Evolutionary conservation across 2,329 filamentous ascomycete species (phyloP).

Genomic region (Neofusicoccum parvum): DNA sequence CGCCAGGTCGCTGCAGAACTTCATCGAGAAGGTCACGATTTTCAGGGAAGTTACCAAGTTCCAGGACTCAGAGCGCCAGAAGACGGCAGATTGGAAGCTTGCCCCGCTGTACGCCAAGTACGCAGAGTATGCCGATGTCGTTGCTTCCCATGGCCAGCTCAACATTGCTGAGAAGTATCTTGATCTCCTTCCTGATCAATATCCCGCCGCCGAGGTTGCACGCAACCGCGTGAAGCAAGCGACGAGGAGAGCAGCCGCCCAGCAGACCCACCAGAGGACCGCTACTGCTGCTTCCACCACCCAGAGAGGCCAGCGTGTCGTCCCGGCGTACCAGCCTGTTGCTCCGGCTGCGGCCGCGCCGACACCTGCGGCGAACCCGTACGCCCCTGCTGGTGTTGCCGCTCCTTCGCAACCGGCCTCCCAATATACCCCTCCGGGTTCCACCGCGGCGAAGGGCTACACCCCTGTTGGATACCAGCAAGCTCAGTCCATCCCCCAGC

Average conservation of each 20-base stretch:
- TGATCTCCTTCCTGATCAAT: constrained; percentile 78
- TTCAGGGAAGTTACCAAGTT: constrained; percentile 96
- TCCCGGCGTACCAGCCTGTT: constrained; percentile 38
- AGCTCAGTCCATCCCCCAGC: constrained; percentile 33
- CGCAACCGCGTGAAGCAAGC: constrained; percentile 83
- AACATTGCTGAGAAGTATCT: constrained; percentile 88
- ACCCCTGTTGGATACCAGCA: constrained; percentile 58
- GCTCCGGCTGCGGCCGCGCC: constrained; percentile 26
- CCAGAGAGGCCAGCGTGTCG: constrained; percentile 38
- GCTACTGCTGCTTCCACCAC: constrained; percentile 37
- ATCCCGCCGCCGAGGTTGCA: constrained; percentile 84
- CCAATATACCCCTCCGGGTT: constrained; percentile 35
- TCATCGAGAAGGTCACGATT: constrained; percentile 97
- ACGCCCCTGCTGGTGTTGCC: constrained; percentile 37
- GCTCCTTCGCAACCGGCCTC: constrained; percentile 36
- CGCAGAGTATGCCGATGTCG: constrained; percentile 93
- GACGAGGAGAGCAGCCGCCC: constrained; percentile 63
- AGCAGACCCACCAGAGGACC: constrained; percentile 44
- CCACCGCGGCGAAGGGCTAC: constrained; percentile 45
- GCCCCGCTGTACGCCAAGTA: constrained; percentile 90
- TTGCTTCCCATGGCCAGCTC: constrained; percentile 86
- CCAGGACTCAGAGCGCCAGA: constrained; percentile 71
- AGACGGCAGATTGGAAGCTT: constrained; percentile 85
- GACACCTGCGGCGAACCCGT: constrained; percentile 27
- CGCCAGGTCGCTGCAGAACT: constrained; percentile 81